Evolutionary conservation across 2,329 filamentous ascomycete genomes (phyloP), one percentile per base, ranked within the genome.

Genomic region (Cladorrhinum sp.): DNA sequence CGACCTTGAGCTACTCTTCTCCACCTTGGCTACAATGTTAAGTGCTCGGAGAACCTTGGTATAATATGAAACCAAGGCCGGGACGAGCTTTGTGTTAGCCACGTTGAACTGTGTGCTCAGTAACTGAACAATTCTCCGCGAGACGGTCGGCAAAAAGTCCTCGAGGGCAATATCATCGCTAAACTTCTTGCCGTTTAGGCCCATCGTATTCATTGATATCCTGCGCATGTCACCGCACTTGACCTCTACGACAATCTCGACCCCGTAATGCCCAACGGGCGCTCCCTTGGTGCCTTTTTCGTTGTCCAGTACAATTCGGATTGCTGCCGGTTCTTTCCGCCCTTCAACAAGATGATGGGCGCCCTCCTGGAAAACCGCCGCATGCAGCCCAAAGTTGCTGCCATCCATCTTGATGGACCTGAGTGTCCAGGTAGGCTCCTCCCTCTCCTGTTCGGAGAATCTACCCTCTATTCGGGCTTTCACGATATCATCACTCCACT

Each of bases 381-480:
- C 85, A 67, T 85, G 84, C 24, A 88, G 67, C 9, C 80, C 82
- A 9, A 88, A 74, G 57, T 81, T 82, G 61, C 77, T 82, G 69
- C 87, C 88, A 38, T 82, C 80, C 71, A 86, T 82, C 61, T 81
- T 84, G 13, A 85, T 82, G 20, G 87, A 89, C 38, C 92, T 85
- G 29, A 96, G 82, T 29, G 90, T 90, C 92, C 92, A 97, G 67
- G 84, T 86, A 16, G 87, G 82, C 61, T 88, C 85, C 72, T 96
- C 92, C 61, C 93, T 85, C 76, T 96, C 91, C n/a, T 79, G 73
- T 71, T 96, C 92, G 0, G 90, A 78, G 69, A 96, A 96, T 10
- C 93, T 85, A 5, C 87, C 89, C 74, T 97, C 93, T 13, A 97
- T 86, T 65, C 88, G 86, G 8, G 93, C 92, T 75, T 93, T 96